A percentile compares a stretch with the other conserved stretches of the same genome.
Evolutionary conservation across 345 rosid genomes (phyloP).

Genomic region (Aurinia saxatilis): DNA sequence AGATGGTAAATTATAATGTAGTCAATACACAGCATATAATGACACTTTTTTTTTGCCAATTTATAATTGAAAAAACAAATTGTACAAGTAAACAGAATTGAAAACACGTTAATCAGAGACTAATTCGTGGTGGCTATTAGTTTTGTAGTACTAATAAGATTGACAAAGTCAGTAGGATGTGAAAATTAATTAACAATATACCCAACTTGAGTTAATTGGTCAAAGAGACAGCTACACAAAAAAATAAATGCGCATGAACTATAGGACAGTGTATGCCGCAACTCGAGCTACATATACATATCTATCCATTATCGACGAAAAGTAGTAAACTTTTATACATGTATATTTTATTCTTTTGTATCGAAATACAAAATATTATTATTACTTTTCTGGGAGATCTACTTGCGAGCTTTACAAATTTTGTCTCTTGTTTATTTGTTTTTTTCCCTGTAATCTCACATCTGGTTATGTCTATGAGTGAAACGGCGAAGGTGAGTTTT

Average conservation of each 20-base stretch:
- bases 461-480: not conserved
- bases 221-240: constrained; percentile 2
- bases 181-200: constrained; percentile 7
- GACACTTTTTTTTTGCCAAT: no score
- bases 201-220: constrained; percentile 20
- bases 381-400: not conserved
- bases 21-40: no score
- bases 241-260: not conserved
- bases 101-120: constrained; percentile 5
- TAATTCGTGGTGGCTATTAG: not conserved
- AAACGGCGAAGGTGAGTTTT: constrained; percentile 3
- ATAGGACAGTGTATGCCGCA: not conserved
- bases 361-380: not conserved
- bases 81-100: not conserved
- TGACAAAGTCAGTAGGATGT: constrained; percentile 2
- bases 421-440: no score
- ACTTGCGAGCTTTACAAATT: not conserved
- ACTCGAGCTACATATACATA: not conserved
- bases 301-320: not conserved
- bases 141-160: constrained; percentile 6
- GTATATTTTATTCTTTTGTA: not conserved
- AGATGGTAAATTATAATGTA: no score
- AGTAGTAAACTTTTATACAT: not conserved
- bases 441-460: not conserved
- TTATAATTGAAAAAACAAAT: not conserved